Conservation (phyloP, 2,329 filamentous ascomycete genomes). For the Cytospora schulzeri region DNA sequence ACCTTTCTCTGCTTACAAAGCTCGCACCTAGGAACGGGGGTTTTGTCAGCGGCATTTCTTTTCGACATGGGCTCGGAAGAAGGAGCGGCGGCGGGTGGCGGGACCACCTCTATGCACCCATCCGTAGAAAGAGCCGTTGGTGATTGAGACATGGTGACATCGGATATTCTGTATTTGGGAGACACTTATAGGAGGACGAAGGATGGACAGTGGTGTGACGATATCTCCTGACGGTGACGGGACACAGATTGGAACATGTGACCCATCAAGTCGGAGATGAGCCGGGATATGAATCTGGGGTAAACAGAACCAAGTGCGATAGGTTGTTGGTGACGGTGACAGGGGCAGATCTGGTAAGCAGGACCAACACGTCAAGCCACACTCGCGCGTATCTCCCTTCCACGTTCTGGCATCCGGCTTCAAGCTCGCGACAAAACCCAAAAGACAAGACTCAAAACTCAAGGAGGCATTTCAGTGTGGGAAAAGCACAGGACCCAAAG, state of each 20-base stretch:
- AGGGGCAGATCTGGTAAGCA: constrained; percentile 2
- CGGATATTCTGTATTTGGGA: constrained; percentile 9
- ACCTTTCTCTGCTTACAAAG: constrained; percentile 82
- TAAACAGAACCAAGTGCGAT: constrained; percentile 4
- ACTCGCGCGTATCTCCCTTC: neutral
- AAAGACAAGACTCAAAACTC: neutral
- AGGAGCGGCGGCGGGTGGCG: constrained; percentile 17
- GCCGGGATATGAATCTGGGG: neutral
- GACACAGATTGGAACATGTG: neutral
- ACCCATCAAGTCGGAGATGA: neutral
- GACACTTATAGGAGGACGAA: constrained; percentile 2
- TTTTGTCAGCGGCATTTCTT: constrained; percentile 41
- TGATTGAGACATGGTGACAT: constrained; percentile 22
- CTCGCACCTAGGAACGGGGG: constrained; percentile 60
- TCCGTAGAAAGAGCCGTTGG: constrained; percentile 23
- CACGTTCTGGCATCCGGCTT: neutral
- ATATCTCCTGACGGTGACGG: constrained; percentile 16
- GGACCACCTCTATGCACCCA: constrained; percentile 25
- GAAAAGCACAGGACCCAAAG: constrained; percentile 15
- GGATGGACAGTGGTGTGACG: constrained; percentile 9
- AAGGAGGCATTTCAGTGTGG: constrained; percentile 28
- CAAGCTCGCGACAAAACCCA: neutral
- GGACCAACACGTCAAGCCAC: neutral
- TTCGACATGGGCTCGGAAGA: constrained; percentile 26
- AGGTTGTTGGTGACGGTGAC: constrained; percentile 7